Evolutionary conservation across 495 filamentous ascomycete species (phyloP), one percentile per base, ranked within the genome.

Genomic region (Bathelium albidoporum): DNA sequence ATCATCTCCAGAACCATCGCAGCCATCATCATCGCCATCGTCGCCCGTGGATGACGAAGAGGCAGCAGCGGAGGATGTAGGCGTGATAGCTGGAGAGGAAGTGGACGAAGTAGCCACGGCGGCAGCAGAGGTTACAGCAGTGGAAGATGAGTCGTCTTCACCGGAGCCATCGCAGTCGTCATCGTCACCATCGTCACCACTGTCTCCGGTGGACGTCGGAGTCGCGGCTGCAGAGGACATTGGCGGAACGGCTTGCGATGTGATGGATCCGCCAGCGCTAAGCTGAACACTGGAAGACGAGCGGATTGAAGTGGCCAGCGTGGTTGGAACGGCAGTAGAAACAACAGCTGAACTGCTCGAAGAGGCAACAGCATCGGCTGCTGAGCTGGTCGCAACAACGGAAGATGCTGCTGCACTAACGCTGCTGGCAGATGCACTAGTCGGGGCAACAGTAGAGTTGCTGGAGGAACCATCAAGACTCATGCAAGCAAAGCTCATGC

Each of bases 401-500:
- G 44, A 18, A 49, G 44, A 3, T 49, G 44, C 44, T 18, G 44
- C 44, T 20, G 44, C 44, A 22, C 44, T 49, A 4, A 18, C 5
- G 18, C 44, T 49, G 44, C 44, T 49, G 44, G 22, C 49, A 5
- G 24, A n/a, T 5, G n/a, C 24, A 29, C 10, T n/a, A n/a, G 62
- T 20, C 4, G 62, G 7, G 31, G 58, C 32, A 20, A 58, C 24
- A 22, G 53, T 11, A 22, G 58, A 26, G 49, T 20, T 55, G 49
- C 49, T 31, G 20, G 20, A 44, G 1, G 59, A 28, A n/a, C 59
- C 59, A 32, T 58, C 58, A 32, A 68, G 39, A 18, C 60, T 65
- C 63, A 80, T 71, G 64, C 79, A 81, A 39, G 78, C 78, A 68
- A 82, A 78, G 60, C 74, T 77, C 70, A 82, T 79, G 66, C 77